Evolutionary conservation across 208 protist species (phyloP).

Genomic region (Trypanosoma cruzi): DNA sequence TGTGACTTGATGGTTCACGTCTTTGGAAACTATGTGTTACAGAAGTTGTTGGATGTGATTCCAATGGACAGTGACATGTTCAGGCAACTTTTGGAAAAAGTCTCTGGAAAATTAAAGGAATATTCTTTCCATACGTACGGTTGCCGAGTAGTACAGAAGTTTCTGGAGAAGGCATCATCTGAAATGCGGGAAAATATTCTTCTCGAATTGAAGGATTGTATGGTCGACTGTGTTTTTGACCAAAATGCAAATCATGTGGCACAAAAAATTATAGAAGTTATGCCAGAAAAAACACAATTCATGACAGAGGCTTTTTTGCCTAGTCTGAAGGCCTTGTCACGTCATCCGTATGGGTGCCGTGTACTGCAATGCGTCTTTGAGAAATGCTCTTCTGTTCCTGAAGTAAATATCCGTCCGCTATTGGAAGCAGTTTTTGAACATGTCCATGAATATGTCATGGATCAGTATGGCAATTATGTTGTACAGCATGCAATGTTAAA

Average conservation of each 20-base stretch:
- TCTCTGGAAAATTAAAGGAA: conserved; percentile 86
- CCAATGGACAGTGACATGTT: conserved; percentile 33
- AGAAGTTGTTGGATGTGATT: conserved; percentile 98
- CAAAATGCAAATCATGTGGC: conserved; percentile 99
- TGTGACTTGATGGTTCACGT: conserved; percentile 94
- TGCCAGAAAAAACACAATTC: conserved; percentile 86
- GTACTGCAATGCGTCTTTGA: conserved; percentile 98
- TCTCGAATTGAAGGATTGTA: conserved; percentile 89
- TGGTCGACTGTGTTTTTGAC: conserved; percentile 96
- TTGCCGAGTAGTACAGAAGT: conserved; percentile 98
- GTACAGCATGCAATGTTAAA: conserved; percentile 98
- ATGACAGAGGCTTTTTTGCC: conserved; percentile 95
- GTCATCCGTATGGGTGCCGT: conserved; percentile 98
- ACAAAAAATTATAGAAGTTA: conserved; percentile 98
- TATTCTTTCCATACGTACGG: conserved; percentile 95
- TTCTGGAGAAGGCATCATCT: conserved; percentile 71
- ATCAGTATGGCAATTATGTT: conserved; percentile 99
- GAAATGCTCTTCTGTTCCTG: conserved; percentile 41
- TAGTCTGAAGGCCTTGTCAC: conserved; percentile 85
- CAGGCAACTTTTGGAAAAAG: conserved; percentile 45
- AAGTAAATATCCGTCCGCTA: conserved; percentile 70
- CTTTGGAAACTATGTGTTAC: conserved; percentile 98
- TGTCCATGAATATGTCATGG: conserved; percentile 85
- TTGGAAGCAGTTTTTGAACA: conserved; percentile 90
- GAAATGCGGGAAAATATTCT: conserved; percentile 50